phyloP scores from a whole-genome alignment of 352 stramenopile species.

The Phytophthora sp. region DNA sequence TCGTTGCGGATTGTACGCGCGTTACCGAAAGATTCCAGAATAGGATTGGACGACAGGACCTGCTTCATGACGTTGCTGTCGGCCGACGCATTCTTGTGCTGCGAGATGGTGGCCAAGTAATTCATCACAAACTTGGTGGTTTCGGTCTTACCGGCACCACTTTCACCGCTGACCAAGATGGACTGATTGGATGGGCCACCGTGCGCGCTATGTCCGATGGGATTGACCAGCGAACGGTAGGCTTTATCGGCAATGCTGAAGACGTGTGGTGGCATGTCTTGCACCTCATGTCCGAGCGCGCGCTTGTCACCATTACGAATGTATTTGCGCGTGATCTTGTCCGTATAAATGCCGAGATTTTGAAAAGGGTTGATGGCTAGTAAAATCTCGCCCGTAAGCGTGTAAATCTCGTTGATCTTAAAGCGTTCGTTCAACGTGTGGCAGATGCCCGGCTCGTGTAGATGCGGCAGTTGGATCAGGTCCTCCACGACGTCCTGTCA shows the following conservation, averaged over 20 bases:
- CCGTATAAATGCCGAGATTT: slow-evolving; percentile 85
- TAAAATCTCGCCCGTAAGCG: slow-evolving; percentile 84
- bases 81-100: slow-evolving; percentile 51
- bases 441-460: slow-evolving; percentile 95
- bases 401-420: slow-evolving; percentile 95
- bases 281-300: slow-evolving; percentile 62
- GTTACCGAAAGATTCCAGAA: slow-evolving; percentile 99
- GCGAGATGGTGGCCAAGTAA: slow-evolving; percentile 93
- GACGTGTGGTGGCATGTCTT: slow-evolving; percentile 89
- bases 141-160: slow-evolving; percentile 96
- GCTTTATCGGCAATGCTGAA: slow-evolving; percentile 92
- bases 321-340: slow-evolving; percentile 90
- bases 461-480: slow-evolving; percentile 92
- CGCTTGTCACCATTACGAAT: slow-evolving; percentile 84
- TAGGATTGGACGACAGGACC: slow-evolving; percentile 97
- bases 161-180: slow-evolving; percentile 93
- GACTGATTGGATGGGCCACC: slow-evolving; percentile 82
- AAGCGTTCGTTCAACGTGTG: slow-evolving; percentile 93
- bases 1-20: slow-evolving; percentile 97
- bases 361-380: slow-evolving; percentile 91
- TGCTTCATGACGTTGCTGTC: slow-evolving; percentile 89
- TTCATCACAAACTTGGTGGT: slow-evolving; percentile 97
- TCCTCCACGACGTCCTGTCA: slow-evolving; percentile 87
- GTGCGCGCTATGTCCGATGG: slow-evolving; percentile 41
- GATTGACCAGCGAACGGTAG: slow-evolving; percentile 82